These are phyloP conservation scores for Aspergillus funiculosus DNA, from an alignment of 495 filamentous ascomycete species.

Conservation along the genomic window DNA sequence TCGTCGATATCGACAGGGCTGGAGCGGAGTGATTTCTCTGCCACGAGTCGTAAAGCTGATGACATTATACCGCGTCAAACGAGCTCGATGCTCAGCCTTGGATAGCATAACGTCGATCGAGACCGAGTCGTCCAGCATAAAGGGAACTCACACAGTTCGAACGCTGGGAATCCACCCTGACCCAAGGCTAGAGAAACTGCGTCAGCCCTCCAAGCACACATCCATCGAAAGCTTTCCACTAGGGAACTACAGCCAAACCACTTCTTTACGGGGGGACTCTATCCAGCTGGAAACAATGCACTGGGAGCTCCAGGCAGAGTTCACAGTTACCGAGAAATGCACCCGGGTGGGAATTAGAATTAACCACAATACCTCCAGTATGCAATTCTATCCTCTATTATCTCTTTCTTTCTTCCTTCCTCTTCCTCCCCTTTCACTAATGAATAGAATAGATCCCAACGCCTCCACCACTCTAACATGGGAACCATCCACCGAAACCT, in stretches of 20 bases:
- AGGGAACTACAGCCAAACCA: not conserved
- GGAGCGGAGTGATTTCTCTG: conserved; percentile 37
- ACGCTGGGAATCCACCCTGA: conserved; percentile 33
- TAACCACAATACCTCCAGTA: conserved; percentile 23
- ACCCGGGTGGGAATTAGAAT: conserved; percentile 28
- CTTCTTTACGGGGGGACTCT: not conserved
- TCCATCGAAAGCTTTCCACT: not conserved
- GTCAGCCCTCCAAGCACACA: conserved; percentile 1
- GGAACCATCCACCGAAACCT: conserved; percentile 27
- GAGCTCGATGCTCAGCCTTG: conserved; percentile 27
- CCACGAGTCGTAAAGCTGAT: conserved; percentile 26
- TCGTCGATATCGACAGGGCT: conserved; percentile 33
- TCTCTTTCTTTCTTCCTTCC: not conserved
- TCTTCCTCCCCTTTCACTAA: not conserved
- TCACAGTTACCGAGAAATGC: conserved; percentile 26
- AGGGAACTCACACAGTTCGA: conserved; percentile 27
- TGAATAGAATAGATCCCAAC: conserved; percentile 21
- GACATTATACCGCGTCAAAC: conserved; percentile 25
- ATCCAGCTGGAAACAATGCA: conserved; percentile 19
- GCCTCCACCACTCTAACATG: conserved; percentile 26
- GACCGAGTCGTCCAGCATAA: conserved; percentile 10
- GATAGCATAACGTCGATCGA: conserved; percentile 34
- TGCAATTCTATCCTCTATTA: too few species aligned
- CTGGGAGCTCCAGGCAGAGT: conserved; percentile 31
- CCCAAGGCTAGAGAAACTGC: conserved; percentile 23